phyloP scores from a whole-genome alignment of 495 filamentous ascomycete species.

The Copromyces sp. region DNA sequence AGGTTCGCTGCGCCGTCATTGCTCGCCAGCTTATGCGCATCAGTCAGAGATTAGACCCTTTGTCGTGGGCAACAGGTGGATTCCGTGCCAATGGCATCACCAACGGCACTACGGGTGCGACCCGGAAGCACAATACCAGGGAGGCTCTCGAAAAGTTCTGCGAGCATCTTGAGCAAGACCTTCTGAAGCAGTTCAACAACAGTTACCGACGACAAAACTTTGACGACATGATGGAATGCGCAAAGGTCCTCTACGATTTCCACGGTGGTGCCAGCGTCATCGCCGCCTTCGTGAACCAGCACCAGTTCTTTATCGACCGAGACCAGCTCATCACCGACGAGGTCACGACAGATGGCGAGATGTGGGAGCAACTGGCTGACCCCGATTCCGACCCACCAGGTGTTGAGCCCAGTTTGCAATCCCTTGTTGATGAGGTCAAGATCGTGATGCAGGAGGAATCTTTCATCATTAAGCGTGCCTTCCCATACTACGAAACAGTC shows the following conservation, averaged over 20 bases:
- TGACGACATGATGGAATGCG: conserved; percentile 92
- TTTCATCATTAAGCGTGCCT: conserved; percentile 87
- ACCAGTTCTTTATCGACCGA: conserved; percentile 95
- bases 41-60: conserved; percentile 69
- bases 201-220: conserved; percentile 90
- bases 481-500: conserved; percentile 93
- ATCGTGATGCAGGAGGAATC: conserved; percentile 96
- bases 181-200: conserved; percentile 92
- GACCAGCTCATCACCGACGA: conserved; percentile 87
- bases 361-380: conserved; percentile 85
- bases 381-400: conserved; percentile 85
- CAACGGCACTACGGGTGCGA: conserved; percentile 32
- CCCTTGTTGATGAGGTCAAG: conserved; percentile 83
- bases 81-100: conserved; percentile 44
- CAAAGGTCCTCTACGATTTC: conserved; percentile 89
- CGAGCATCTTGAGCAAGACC: conserved; percentile 88
- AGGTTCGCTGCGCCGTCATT: conserved; percentile 81
- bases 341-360: conserved; percentile 67
- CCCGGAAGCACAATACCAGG: conserved; percentile 54
- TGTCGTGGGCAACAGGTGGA: conserved; percentile 54
- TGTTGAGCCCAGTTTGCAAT: conserved; percentile 85
- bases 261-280: conserved; percentile 91
- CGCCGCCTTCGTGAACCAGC: conserved; percentile 93
- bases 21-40: conserved; percentile 81
- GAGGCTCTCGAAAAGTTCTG: conserved; percentile 96